phyloP scores from a whole-genome alignment of 352 stramenopile genomes.

The Phytophthora tentaculata region DNA sequence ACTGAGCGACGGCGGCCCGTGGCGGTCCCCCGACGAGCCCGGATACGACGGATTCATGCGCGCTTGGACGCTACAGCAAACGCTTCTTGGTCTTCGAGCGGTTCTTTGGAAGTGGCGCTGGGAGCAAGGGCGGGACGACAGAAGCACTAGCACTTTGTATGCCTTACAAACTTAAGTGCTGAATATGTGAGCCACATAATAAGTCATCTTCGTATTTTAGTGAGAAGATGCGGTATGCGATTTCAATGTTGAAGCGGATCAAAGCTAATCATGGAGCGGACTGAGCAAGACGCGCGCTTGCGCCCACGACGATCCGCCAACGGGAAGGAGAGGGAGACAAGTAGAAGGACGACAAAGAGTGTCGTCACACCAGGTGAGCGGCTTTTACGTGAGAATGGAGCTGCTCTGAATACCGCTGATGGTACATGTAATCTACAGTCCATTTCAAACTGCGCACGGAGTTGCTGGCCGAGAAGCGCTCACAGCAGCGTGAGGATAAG shows the following conservation, averaged over 20 bases:
- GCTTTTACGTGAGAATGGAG: neutral
- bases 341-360: slow-evolving; percentile 14
- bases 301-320: slow-evolving; percentile 14
- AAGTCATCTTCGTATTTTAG: slow-evolving; percentile 5
- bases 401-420: neutral
- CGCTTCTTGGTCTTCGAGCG: slow-evolving; percentile 23
- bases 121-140: slow-evolving; percentile 8
- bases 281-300: neutral
- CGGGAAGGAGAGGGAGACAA: slow-evolving; percentile 11
- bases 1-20: slow-evolving; percentile 55
- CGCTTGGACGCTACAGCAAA: neutral
- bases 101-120: slow-evolving; percentile 28
- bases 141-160: slow-evolving; percentile 8
- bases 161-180: neutral
- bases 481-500: slow-evolving; percentile 33
- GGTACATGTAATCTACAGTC: slow-evolving; percentile 6
- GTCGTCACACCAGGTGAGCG: slow-evolving; percentile 11
- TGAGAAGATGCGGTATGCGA: neutral
- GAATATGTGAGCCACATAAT: neutral
- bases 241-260: slow-evolving; percentile 8
- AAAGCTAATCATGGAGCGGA: slow-evolving; percentile 25
- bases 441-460: slow-evolving; percentile 37
- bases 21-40: slow-evolving; percentile 68
- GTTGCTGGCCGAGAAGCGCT: slow-evolving; percentile 24
- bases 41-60: slow-evolving; percentile 86